Evolutionary conservation across 371 early-diverging fungal species (phyloP).

Genomic region (Dichotomocladium elegans): DNA sequence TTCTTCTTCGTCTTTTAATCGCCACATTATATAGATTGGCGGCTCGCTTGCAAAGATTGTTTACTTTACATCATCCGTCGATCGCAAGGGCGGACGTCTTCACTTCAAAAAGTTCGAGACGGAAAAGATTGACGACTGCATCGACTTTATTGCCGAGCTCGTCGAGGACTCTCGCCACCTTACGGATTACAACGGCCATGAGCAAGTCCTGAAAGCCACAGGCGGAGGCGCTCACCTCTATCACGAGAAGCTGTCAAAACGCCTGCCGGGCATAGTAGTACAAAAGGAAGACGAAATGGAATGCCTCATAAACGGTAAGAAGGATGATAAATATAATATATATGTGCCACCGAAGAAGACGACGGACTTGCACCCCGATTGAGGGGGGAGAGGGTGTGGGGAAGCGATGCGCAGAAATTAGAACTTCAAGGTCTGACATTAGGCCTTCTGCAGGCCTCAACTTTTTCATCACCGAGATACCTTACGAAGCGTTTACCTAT

Average conservation of each 20-base stretch:
- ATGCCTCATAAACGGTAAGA: conserved; percentile 70
- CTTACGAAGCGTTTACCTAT: conserved; percentile 95
- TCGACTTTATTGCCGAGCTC: conserved; percentile 76
- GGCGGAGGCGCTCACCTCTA: conserved; percentile 86
- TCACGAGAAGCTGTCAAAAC: conserved; percentile 49
- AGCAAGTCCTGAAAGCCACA: conserved; percentile 68
- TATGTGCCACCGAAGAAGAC: too few relatives aligned
- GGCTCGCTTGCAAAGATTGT: conserved; percentile 94
- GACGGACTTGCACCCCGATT: too few relatives aligned
- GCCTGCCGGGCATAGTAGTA: conserved; percentile 58
- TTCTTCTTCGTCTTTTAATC: neutral
- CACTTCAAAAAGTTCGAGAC: conserved; percentile 95
- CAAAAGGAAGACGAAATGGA: conserved; percentile 88
- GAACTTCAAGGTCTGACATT: neutral
- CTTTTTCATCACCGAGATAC: conserved; percentile 89
- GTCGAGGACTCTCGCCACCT: conserved; percentile 51
- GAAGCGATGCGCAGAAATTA: too few relatives aligned
- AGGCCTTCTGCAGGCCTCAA: conserved; percentile 73
- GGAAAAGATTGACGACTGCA: conserved; percentile 83
- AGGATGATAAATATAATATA: too few relatives aligned
- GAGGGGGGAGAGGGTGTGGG: too few relatives aligned
- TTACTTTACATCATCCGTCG: conserved; percentile 67
- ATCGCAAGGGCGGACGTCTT: conserved; percentile 77
- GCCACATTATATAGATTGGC: conserved; percentile 75
- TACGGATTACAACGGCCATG: conserved; percentile 22